Percentiles rank a stretch among this genome's conserved stretches.
phyloP scores from a whole-genome alignment of 768 basidiomycete species.

The Mycena crocata region DNA sequence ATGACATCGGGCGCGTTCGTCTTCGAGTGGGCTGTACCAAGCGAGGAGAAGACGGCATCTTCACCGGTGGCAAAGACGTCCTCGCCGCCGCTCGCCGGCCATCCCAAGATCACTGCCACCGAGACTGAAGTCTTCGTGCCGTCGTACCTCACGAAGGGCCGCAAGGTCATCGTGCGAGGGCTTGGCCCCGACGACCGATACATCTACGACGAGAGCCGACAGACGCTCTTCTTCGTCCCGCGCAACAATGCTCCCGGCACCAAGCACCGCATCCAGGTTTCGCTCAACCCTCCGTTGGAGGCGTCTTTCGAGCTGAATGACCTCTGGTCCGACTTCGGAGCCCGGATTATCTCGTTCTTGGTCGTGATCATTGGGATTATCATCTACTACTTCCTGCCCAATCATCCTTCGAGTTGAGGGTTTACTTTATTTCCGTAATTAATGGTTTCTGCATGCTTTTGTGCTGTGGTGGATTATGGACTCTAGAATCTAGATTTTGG shows the following conservation, averaged over 20 bases:
- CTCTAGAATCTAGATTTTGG: no score
- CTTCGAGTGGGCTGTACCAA: slow-evolving; percentile 67
- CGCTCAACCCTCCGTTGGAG: slow-evolving; percentile 64
- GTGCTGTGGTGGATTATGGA: no score
- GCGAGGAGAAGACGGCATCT: slow-evolving; percentile 7
- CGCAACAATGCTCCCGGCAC: slow-evolving; percentile 55
- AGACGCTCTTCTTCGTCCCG: slow-evolving; percentile 79
- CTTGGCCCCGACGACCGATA: slow-evolving; percentile 63
- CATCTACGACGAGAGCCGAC: slow-evolving; percentile 70
- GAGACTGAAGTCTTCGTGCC: slow-evolving; percentile 91
- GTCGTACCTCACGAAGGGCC: slow-evolving; percentile 64
- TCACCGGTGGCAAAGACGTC: slow-evolving; percentile 37
- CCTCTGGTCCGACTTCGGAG: slow-evolving; percentile 68
- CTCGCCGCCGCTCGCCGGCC: slow-evolving; percentile 54
- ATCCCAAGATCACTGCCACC: slow-evolving; percentile 55
- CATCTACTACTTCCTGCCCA: slow-evolving; percentile 30
- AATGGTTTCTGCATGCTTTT: no score
- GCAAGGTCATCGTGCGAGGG: slow-evolving; percentile 69
- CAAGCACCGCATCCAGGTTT: slow-evolving; percentile 63
- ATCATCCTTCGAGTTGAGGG: no score
- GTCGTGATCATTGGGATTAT: slow-evolving; percentile 38
- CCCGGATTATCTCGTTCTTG: slow-evolving; percentile 30
- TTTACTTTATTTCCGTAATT: no score
- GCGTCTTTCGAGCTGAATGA: slow-evolving; percentile 69
- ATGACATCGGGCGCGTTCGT: slow-evolving; percentile 75